Evolutionary conservation across 306 rosid species (phyloP).

Genomic region (Nissolia schottii): DNA sequence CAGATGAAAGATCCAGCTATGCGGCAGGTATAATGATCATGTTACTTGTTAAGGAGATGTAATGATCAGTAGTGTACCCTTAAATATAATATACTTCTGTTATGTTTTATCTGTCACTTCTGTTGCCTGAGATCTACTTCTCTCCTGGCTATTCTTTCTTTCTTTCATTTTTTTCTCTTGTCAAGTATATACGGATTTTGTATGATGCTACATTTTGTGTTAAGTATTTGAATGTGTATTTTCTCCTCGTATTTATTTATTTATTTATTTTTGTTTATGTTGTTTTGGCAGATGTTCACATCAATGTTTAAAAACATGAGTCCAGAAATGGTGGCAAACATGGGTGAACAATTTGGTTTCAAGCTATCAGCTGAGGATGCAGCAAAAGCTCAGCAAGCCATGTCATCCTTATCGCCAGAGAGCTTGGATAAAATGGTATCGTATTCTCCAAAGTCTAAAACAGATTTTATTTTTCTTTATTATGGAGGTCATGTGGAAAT

Average conservation of each 20-base stretch:
- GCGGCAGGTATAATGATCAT: conserved; percentile 79
- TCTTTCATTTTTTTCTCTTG: neutral
- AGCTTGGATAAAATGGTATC: conserved; percentile 86
- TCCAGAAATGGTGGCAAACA: conserved; percentile 95
- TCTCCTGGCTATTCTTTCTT: neutral
- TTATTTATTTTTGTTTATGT: conserved; percentile 18
- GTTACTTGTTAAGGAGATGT: neutral
- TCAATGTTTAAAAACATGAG: conserved; percentile 93
- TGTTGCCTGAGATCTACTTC: neutral
- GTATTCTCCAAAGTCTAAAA: neutral
- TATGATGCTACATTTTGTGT: neutral
- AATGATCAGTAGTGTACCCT: neutral
- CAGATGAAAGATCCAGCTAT: conserved; percentile 95
- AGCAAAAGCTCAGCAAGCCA: conserved; percentile 73
- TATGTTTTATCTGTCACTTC: neutral
- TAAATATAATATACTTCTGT: neutral
- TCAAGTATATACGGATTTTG: neutral
- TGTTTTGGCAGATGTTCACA: conserved; percentile 72
- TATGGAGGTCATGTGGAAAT: neutral
- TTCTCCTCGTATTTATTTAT: neutral
- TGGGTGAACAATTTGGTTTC: conserved; percentile 88
- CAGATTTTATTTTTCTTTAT: neutral
- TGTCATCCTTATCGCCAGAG: conserved; percentile 86
- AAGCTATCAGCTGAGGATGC: conserved; percentile 90
- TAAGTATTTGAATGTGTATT: neutral